Conservation (phyloP, 2,329 filamentous ascomycete genomes). For the Zymoseptoria crescenta region DNA sequence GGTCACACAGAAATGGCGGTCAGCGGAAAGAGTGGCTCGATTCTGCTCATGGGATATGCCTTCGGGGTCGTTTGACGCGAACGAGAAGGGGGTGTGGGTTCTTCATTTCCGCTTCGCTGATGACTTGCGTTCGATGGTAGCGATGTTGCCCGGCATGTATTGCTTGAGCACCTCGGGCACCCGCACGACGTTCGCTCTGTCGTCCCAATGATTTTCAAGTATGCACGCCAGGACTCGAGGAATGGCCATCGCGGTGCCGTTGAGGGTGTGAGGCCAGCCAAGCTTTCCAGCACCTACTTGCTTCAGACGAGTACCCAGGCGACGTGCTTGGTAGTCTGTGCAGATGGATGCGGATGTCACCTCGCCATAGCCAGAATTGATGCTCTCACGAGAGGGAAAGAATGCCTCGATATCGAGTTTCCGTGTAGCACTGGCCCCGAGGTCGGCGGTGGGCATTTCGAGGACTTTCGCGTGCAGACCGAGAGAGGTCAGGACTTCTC, state of each 20-base stretch:
- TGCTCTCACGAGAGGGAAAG: conserved; percentile 69
- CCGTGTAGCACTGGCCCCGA: conserved; percentile 77
- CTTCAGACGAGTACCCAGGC: conserved; percentile 68
- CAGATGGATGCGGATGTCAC: conserved; percentile 86
- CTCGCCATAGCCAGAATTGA: conserved; percentile 77
- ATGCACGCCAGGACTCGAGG: conserved; percentile 83
- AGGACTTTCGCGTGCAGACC: conserved; percentile 80
- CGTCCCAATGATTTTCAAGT: conserved; percentile 84
- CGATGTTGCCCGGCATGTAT: conserved; percentile 56
- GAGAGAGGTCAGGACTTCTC: conserved; percentile 68
- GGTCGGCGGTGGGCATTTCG: conserved; percentile 82
- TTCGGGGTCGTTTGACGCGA: neutral
- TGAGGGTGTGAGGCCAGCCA: conserved; percentile 79
- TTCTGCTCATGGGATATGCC: neutral
- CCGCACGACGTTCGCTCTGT: conserved; percentile 55
- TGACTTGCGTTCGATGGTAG: conserved; percentile 4
- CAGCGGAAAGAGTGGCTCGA: neutral
- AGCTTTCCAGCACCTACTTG: conserved; percentile 44
- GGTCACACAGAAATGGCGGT: neutral
- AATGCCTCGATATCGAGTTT: conserved; percentile 93
- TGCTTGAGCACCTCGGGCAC: conserved; percentile 72
- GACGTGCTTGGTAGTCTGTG: conserved; percentile 85
- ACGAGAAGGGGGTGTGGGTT: neutral
- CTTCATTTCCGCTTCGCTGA: neutral
- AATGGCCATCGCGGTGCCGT: conserved; percentile 88